Evolutionary conservation across 768 basidiomycete species (phyloP).

Genomic region (Phlebiopsis gigantea): DNA sequence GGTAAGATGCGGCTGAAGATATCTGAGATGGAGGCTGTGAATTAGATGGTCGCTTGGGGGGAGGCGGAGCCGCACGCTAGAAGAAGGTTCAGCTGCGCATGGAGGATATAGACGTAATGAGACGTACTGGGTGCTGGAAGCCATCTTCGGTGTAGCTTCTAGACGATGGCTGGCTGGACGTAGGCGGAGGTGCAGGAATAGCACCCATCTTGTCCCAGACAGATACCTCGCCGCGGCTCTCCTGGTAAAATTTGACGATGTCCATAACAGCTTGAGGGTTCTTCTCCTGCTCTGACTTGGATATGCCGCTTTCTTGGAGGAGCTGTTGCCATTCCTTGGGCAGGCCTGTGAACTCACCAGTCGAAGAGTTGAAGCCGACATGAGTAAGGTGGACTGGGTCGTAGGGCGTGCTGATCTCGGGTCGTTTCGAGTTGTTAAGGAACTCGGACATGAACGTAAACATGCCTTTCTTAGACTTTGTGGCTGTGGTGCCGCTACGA

Average conservation of each 20-base stretch:
- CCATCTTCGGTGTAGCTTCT: conserved; percentile 38
- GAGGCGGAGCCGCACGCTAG: conserved; percentile 35
- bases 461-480: conserved; percentile 59
- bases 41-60: conserved; percentile 32
- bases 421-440: conserved; percentile 69
- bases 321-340: conserved; percentile 99
- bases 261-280: conserved; percentile 98
- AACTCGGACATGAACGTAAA: conserved; percentile 64
- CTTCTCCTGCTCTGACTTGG: conserved; percentile 90
- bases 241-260: conserved; percentile 98
- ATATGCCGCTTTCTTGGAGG: conserved; percentile 92
- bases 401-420: conserved; percentile 95
- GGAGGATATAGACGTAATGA: conserved; percentile 9
- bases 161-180: conserved; percentile 10
- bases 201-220: conserved; percentile 77
- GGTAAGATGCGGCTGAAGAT: conserved; percentile 38
- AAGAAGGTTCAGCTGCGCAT: conserved; percentile 8
- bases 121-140: conserved; percentile 53
- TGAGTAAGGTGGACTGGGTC: conserved; percentile 99
- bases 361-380: conserved; percentile 98
- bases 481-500: conserved; percentile 36
- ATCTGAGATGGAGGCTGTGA: conserved; percentile 21
- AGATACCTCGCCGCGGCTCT: conserved; percentile 52
- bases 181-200: conserved; percentile 19
- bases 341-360: conserved; percentile 95